Evolutionary conservation across 2,329 filamentous ascomycete genomes (phyloP), one percentile per base, ranked within the genome.

Genomic region (Colletotrichum sp.): DNA sequence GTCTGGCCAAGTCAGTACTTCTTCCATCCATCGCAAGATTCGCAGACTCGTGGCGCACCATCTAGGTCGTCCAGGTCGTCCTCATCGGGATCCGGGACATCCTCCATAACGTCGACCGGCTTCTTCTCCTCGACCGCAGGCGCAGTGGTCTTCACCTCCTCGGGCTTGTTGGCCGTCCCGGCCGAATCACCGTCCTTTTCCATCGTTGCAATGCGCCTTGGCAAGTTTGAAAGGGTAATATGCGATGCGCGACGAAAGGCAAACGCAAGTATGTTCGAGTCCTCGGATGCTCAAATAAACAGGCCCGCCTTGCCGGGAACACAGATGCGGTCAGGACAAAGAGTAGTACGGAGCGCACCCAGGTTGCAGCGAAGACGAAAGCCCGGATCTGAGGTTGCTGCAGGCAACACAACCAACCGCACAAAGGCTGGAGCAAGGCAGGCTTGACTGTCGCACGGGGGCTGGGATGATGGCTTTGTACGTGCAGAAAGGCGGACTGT

Each of bases 1-100:
- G 80, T 99, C 96, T 96, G 59, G 28, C 18, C 28, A n/a, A 61
- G 69, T 76, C 30, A 76, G 74, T 26, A 55, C 26, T 30, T 8
- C 32, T 6, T 3, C 32, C 0, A 10, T 2, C 36, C 34, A 30
- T 32, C 61, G 32, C 5, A 28, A 64, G 1, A 21, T 15, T 10
- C 6, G 21, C 8, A 2, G 34, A 4, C 7, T 32, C 10, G 24
- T 32, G 4, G 28, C 87, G 79, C 85, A 95, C 95, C 95, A 85
- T 99, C 97, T 60, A 99, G 88, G 81, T 99, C 97, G 81, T 98
- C 95, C 24, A 97, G 87, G 79, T 97, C 95, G 84, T 97, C 97
- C 85, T 98, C 96, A 79, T 99, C 96, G 8, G 96, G 96, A 81
- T 98, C 96, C 24, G 96, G 93, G 18, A 94, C 92, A 79, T 94